A percentile compares a stretch with the other conserved stretches of the same genome.
Evolutionary conservation across 2,329 filamentous ascomycete genomes (phyloP).

Genomic region (Dryadomyces quercus-mongolicae): DNA sequence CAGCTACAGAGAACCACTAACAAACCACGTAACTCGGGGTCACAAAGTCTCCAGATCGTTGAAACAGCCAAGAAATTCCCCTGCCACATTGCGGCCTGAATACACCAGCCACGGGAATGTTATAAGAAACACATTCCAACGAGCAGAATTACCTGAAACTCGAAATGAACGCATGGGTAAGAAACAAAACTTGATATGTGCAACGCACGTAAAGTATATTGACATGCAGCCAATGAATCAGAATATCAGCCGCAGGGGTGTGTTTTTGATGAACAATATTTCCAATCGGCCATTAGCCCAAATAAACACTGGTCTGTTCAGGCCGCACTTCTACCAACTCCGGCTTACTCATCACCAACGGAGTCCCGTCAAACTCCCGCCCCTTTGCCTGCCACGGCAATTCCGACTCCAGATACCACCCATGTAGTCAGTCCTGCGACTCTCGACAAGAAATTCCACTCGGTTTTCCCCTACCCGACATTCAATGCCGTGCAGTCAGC

Average conservation of each 20-base stretch:
- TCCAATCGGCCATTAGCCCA: background rate
- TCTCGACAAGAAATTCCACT: slow-evolving; percentile 51
- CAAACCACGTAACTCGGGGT: background rate
- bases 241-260: background rate
- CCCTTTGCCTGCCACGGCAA: background rate
- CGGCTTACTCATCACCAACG: background rate
- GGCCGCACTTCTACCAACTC: background rate
- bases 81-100: background rate
- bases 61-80: too few relatives aligned
- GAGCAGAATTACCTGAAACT: background rate
- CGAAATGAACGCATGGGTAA: background rate
- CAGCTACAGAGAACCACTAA: background rate
- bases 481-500: slow-evolving; percentile 81
- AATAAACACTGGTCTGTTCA: background rate
- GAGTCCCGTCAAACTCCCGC: background rate
- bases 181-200: background rate
- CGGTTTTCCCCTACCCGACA: slow-evolving; percentile 58
- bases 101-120: background rate
- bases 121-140: background rate
- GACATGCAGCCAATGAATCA: background rate
- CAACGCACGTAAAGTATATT: too few relatives aligned
- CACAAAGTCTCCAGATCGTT: background rate
- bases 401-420: background rate
- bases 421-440: slow-evolving; percentile 32
- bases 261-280: background rate